Base-by-base conservation (phyloP, 2,329 filamentous ascomycete genomes). In the Pseudofabraea citricarpa region DNA sequence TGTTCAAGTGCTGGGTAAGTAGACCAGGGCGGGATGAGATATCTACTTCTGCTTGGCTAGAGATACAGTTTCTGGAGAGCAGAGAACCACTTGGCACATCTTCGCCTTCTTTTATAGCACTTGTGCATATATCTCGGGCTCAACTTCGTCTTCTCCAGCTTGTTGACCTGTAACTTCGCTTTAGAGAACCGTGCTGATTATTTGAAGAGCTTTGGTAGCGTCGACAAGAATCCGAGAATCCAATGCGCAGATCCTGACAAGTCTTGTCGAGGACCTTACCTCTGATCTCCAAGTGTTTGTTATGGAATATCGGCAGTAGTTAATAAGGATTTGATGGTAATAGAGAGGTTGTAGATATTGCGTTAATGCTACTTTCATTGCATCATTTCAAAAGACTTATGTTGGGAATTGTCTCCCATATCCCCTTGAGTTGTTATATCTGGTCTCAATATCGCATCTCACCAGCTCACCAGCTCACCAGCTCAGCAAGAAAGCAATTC, bases 391-490 rank as follows among this genome's bases (percentile, higher is more conserved):
- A 13, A 9, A 6, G 9, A 64, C 72, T 63, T 56, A 76, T 73
- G 63, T 85, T 86, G 22, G 95, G 70, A 15, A 83, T 84, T 39
- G 81, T 81, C 61, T 96, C 90, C 86, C 89, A 95, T 35, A 75
- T 79, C 45, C 81, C 78, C 85, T 55, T 83, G 79, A 33, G 80
- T 81, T 45, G 87, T 75, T 67, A 95, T 81, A 43, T 90, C 88
- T 2, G 85, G 81, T n/a, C n/a, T n/a, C n/a, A n/a, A n/a, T n/a
- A n/a, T n/a, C n/a, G 0, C 89, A 91, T 49, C 96, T 93, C 60
- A 96, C 91, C 23, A 96, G 83, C 2, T 89, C 87, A 39, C 95
- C 87, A 54, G 88, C 87, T 90, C 91, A 97, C 38, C 80, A 81
- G 35, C 90, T 89, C 55, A 95, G 78, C 36, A 97, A 66, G 66